Evolutionary conservation across 1,284 basidiomycete genomes (phyloP).

Genomic region (Fomitopsis palustris): DNA sequence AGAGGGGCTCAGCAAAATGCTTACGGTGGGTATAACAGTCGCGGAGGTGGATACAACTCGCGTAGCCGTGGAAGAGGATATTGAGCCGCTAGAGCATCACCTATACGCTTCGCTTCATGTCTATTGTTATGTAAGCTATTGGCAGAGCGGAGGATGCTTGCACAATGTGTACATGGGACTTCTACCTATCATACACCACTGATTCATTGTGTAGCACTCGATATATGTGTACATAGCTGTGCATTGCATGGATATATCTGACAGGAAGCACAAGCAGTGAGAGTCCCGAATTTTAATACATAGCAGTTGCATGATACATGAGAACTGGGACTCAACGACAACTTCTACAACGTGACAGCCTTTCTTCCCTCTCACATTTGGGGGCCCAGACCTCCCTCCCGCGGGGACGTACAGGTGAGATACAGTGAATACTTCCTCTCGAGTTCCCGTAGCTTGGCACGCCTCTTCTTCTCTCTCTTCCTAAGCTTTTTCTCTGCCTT

Average conservation of each 20-base stretch:
- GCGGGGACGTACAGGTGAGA: conserved; percentile 45
- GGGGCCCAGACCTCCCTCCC: conserved; percentile 15
- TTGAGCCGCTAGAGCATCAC: conserved; percentile 19
- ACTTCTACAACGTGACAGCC: neutral
- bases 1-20: conserved; percentile 4
- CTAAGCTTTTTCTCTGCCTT: conserved; percentile 53
- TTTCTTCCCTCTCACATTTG: conserved; percentile 5
- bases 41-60: conserved; percentile 22
- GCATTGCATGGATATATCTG: neutral
- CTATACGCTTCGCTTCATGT: neutral
- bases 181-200: neutral
- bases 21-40: conserved; percentile 15
- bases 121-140: conserved; percentile 1
- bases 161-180: neutral
- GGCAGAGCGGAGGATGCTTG: neutral
- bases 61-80: conserved; percentile 40
- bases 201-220: neutral
- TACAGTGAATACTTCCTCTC: conserved; percentile 62
- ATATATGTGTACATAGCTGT: neutral
- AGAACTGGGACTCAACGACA: no score
- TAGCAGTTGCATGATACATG: neutral
- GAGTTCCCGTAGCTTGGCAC: conserved; percentile 52
- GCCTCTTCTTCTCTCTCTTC: conserved; percentile 59
- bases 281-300: neutral
- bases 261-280: neutral